phyloP scores from a whole-genome alignment of 192 early-diverging fungal species.

The Podila epicladia region DNA sequence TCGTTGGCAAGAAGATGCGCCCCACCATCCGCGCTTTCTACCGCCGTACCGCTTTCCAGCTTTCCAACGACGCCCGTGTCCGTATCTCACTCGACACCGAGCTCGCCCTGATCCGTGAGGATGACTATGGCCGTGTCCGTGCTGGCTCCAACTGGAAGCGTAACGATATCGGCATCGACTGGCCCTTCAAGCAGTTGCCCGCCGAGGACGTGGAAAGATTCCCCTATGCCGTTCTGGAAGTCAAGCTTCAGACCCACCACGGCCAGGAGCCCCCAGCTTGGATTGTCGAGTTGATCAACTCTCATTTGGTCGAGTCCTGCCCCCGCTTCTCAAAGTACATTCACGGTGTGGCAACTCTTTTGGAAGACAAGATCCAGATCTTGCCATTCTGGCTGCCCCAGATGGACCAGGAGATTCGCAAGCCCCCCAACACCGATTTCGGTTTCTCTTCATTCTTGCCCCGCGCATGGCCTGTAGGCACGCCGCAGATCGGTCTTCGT shows the following conservation, averaged over 20 bases:
- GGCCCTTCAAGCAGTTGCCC: slow-evolving; percentile 80
- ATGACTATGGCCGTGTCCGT: slow-evolving; percentile 74
- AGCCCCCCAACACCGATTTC: slow-evolving; percentile 47
- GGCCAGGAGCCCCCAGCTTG: slow-evolving; percentile 80
- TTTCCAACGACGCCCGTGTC: slow-evolving; percentile 92
- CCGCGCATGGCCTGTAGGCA: slow-evolving; percentile 41
- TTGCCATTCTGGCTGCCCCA: slow-evolving; percentile 69
- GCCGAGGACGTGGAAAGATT: slow-evolving; percentile 80
- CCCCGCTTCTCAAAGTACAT: slow-evolving; percentile 90
- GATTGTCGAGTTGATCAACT: slow-evolving; percentile 79
- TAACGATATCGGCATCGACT: slow-evolving; percentile 79
- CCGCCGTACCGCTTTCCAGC: slow-evolving; percentile 98
- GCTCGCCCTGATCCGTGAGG: slow-evolving; percentile 95
- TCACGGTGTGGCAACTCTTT: slow-evolving; percentile 81
- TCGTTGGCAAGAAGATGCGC: slow-evolving; percentile 70
- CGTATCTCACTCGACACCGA: slow-evolving; percentile 97
- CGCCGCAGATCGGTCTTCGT: slow-evolving; percentile 23
- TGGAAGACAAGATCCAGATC: slow-evolving; percentile 67
- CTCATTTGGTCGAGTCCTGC: slow-evolving; percentile 82
- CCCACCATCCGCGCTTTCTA: slow-evolving; percentile 90
- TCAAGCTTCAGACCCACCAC: slow-evolving; percentile 81
- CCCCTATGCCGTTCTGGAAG: slow-evolving; percentile 95
- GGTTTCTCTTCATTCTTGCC: slow-evolving; percentile 32
- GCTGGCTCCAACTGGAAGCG: slow-evolving; percentile 91
- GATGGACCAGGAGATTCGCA: slow-evolving; percentile 52